Percentiles rank a stretch among this genome's conserved stretches.
Evolutionary conservation across 2,329 filamentous ascomycete genomes (phyloP).

Genomic region (Colletotrichum falcatum): DNA sequence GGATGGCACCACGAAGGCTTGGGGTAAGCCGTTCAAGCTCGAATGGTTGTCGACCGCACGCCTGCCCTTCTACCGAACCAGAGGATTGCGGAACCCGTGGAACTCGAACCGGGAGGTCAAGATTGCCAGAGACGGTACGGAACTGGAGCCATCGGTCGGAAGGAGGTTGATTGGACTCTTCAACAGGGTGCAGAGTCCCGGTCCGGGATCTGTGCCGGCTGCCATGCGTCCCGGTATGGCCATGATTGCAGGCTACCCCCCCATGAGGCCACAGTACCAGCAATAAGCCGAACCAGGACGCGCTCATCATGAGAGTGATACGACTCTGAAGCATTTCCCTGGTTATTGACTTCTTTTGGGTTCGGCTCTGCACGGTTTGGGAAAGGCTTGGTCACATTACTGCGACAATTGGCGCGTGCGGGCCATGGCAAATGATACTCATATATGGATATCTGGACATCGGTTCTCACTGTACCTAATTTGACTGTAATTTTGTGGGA

Average conservation of each 20-base stretch:
- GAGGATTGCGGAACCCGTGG: slow-evolving; percentile 91
- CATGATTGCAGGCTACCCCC: slow-evolving; percentile 54
- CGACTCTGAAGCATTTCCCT: background rate
- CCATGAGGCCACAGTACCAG: slow-evolving; percentile 51
- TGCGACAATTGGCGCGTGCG: slow-evolving; percentile 18
- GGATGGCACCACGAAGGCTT: slow-evolving; percentile 71
- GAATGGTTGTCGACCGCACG: slow-evolving; percentile 89
- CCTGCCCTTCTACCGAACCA: slow-evolving; percentile 88
- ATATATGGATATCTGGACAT: slow-evolving; percentile 24
- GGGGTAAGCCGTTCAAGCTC: slow-evolving; percentile 92
- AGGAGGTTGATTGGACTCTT: slow-evolving; percentile 84
- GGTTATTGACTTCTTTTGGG: background rate
- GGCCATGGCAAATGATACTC: slow-evolving; percentile 29
- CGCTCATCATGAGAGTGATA: background rate
- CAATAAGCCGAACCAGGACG: slow-evolving; percentile 41
- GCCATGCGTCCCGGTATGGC: slow-evolving; percentile 49
- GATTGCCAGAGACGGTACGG: slow-evolving; percentile 93
- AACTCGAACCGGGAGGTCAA: slow-evolving; percentile 97
- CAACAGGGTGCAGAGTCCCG: slow-evolving; percentile 64
- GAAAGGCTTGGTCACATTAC: slow-evolving; percentile 8
- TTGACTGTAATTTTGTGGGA: slow-evolving; percentile 18
- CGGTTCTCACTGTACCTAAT: slow-evolving; percentile 27
- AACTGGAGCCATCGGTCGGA: slow-evolving; percentile 87
- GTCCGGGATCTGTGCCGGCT: slow-evolving; percentile 44
- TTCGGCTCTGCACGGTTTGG: slow-evolving; percentile 4